A percentile compares a stretch with the other conserved stretches of the same genome.
These are phyloP conservation scores for Arthrobotrys sinensis DNA, from an alignment of 2,329 filamentous ascomycete genomes.

Conservation along the genomic window DNA sequence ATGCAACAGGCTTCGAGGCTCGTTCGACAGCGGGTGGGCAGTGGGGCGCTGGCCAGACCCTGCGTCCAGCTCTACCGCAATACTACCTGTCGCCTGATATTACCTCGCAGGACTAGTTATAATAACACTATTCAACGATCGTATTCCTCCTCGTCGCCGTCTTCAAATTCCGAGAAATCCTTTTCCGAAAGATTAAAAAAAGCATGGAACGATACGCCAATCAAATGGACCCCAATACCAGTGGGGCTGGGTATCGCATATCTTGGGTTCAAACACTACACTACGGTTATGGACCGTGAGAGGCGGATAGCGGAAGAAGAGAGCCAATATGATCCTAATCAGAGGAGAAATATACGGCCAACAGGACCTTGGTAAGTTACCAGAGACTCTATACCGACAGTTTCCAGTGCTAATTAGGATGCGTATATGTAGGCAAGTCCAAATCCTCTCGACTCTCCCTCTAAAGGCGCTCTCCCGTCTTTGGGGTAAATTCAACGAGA, in stretches of 20 bases:
- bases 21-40: slow-evolving; percentile 16
- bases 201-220: slow-evolving; percentile 75
- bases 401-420: slow-evolving; percentile 9
- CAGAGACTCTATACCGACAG: neutral
- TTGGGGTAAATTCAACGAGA: slow-evolving; percentile 93
- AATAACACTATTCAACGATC: neutral
- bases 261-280: slow-evolving; percentile 85
- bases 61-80: slow-evolving; percentile 27
- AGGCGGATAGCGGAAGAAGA: slow-evolving; percentile 70
- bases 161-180: slow-evolving; percentile 24
- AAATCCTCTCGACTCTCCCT: slow-evolving; percentile 92
- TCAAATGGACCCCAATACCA: slow-evolving; percentile 92
- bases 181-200: slow-evolving; percentile 43
- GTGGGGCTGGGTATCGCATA: slow-evolving; percentile 88
- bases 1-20: slow-evolving; percentile 49
- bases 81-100: slow-evolving; percentile 8
- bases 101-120: slow-evolving; percentile 9
- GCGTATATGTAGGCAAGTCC: slow-evolving; percentile 76
- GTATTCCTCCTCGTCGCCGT: slow-evolving; percentile 22
- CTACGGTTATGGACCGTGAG: slow-evolving; percentile 76
- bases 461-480: slow-evolving; percentile 89
- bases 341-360: slow-evolving; percentile 77
- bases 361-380: slow-evolving; percentile 82
- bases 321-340: slow-evolving; percentile 70
- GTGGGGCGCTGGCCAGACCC: slow-evolving; percentile 22